Evolutionary conservation across 1,284 basidiomycete genomes (phyloP), one percentile per base, ranked within the genome.

Genomic region (Peniophora sp.): DNA sequence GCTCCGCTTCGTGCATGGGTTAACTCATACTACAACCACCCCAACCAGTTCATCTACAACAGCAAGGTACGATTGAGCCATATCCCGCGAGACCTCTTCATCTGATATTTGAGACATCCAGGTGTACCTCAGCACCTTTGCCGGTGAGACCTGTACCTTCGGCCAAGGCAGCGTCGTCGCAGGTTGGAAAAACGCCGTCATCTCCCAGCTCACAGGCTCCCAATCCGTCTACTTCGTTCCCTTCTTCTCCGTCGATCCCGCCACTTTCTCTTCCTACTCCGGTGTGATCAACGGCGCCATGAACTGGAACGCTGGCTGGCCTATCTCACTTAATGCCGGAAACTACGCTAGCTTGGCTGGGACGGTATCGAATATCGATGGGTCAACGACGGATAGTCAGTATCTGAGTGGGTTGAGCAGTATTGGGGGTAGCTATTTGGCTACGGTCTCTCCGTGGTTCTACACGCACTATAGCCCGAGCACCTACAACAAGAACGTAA

Each of bases 401-500:
- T 56, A 66, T 23, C 57, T 66, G 47, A 60, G 56, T 20, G 49
- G 51, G 48, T 14, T 53, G 61, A 5, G 52, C 14, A 67, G 63
- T 50, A 60, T 68, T 49, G 52, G 56, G 19, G 52, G 59, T 32
- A 58, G 66, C 25, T 70, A 71, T 56, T 63, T 69, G 62, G 64
- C 63, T 3, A 58, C 61, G 0, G 69, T 75, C 45, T 77, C 76
- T 8, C 77, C 78, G 16, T 75, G 73, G 70, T 82, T 79, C 65
- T 79, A 72, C 67, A 76, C 74, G 17, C 74, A 75, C 53, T 75
- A 73, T 51, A 69, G 70, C 3, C 53, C 59, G 3, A 53, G 72
- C 44, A 67, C 70, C 1, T 81, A 69, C 65, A 78, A 84, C 71
- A 85, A 84, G 69, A 83, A 85, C 66, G 39, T 41, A 16, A 41